phyloP scores from a whole-genome alignment of 1,284 basidiomycete genomes.

The Cryptococcus maquisensis region DNA sequence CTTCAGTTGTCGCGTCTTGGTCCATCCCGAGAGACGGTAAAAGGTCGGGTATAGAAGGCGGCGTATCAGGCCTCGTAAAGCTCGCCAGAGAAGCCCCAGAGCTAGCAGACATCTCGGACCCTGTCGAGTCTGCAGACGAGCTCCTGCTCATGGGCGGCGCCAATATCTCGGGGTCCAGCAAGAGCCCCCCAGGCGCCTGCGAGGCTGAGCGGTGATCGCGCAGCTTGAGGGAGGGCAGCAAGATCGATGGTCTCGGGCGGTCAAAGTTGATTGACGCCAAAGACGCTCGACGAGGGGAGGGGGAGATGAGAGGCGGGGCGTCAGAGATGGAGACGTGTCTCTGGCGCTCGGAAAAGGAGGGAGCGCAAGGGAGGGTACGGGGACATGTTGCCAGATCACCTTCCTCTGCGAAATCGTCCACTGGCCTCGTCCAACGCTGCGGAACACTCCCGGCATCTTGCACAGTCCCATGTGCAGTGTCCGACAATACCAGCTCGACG shows the following conservation, averaged over 20 bases:
- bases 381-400: background rate
- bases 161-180: background rate
- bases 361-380: background rate
- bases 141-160: background rate
- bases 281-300: background rate
- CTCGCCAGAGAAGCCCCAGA: slow-evolving; percentile 9
- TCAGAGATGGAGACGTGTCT: background rate
- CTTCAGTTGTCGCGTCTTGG: background rate
- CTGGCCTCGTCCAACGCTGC: no score
- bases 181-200: background rate
- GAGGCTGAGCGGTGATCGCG: background rate
- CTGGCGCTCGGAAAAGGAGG: background rate
- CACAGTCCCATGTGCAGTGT: background rate
- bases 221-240: background rate
- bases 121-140: background rate
- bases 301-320: no score
- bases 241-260: background rate
- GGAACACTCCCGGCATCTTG: no score
- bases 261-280: background rate
- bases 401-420: background rate
- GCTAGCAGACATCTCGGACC: background rate
- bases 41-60: background rate
- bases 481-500: background rate
- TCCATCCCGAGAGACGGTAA: background rate
- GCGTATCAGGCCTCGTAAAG: slow-evolving; percentile 1